Percentiles rank a stretch among this genome's conserved stretches.
These are phyloP conservation scores for Amorphotheca resinae DNA, from an alignment of 495 filamentous ascomycete genomes.

Conservation along the genomic window DNA sequence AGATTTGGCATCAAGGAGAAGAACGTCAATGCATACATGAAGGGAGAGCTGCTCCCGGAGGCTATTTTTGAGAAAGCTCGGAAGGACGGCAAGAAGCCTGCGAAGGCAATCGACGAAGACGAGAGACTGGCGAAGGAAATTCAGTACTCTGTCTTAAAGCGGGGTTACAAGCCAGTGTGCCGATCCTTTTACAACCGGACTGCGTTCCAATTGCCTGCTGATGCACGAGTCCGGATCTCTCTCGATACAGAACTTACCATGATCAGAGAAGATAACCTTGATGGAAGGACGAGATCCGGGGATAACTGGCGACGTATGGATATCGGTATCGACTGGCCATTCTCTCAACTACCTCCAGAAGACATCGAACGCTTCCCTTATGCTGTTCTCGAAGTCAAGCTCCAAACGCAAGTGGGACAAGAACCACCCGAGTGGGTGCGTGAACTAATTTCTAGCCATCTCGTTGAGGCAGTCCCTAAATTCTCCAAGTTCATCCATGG, in stretches of 20 bases:
- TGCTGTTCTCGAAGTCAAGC: conserved; percentile 91
- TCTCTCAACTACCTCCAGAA: conserved; percentile 71
- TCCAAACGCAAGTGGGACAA: conserved; percentile 94
- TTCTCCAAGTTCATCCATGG: conserved; percentile 99
- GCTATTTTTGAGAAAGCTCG: conserved; percentile 88
- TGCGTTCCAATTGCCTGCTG: conserved; percentile 92
- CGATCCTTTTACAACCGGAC: conserved; percentile 96
- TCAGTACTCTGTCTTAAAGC: conserved; percentile 81
- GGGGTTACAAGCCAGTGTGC: conserved; percentile 71
- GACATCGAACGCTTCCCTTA: conserved; percentile 92
- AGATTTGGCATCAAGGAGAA: conserved; percentile 94
- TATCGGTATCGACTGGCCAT: conserved; percentile 93
- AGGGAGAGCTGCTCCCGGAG: conserved; percentile 67
- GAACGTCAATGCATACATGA: conserved; percentile 80
- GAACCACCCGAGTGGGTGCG: conserved; percentile 95
- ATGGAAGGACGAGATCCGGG: conserved; percentile 62
- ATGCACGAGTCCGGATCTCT: conserved; percentile 92
- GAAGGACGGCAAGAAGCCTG: conserved; percentile 83
- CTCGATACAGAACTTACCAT: conserved; percentile 93
- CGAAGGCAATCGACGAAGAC: conserved; percentile 77
- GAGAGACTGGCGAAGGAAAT: conserved; percentile 85
- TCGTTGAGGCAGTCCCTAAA: conserved; percentile 96
- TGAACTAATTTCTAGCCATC: conserved; percentile 78
- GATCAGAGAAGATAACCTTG: conserved; percentile 88
- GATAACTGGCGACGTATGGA: conserved; percentile 96